Conservation (phyloP, 2,329 filamentous ascomycete species). For the Pezicula neosporulosa region DNA sequence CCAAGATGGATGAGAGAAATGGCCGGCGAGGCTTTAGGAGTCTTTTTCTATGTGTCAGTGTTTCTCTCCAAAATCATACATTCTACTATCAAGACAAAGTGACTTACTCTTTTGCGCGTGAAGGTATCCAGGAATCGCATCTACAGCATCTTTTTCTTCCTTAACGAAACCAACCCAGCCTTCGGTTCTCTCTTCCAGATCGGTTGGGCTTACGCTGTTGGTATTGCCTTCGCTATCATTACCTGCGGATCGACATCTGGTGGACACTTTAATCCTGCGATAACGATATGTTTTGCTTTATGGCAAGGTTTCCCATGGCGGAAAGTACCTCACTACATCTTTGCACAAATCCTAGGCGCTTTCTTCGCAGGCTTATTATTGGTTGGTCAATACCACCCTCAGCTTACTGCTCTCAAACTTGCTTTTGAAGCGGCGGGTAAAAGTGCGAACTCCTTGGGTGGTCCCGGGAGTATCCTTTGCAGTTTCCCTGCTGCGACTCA, state of each 20-base stretch:
- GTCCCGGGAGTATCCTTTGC: conserved; percentile 52
- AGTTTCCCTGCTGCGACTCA: conserved; percentile 47
- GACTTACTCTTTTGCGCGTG: not conserved
- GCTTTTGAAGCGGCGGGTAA: conserved; percentile 24
- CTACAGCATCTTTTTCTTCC: conserved; percentile 49
- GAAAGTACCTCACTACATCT: conserved; percentile 54
- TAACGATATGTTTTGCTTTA: conserved; percentile 40
- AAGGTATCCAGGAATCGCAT: conserved; percentile 47
- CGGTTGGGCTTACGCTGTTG: conserved; percentile 51
- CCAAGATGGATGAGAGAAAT: conserved; percentile 52
- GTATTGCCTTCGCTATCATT: conserved; percentile 57
- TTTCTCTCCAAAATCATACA: not conserved
- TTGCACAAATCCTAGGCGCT: conserved; percentile 52
- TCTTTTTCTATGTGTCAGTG: conserved; percentile 50
- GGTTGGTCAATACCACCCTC: conserved; percentile 52
- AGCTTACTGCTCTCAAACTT: conserved; percentile 39
- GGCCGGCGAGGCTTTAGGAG: conserved; percentile 52
- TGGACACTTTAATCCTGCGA: conserved; percentile 52
- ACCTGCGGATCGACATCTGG: conserved; percentile 50
- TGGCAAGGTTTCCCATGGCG: conserved; percentile 58
- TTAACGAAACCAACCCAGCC: conserved; percentile 38
- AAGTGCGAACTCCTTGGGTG: conserved; percentile 40
- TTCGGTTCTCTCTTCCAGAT: conserved; percentile 53
- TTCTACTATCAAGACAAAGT: not conserved
- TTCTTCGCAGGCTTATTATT: conserved; percentile 53